These are phyloP conservation scores for Hymenoscyphus fraxineus DNA, from an alignment of 2,329 filamentous ascomycete genomes.

Conservation along the genomic window DNA sequence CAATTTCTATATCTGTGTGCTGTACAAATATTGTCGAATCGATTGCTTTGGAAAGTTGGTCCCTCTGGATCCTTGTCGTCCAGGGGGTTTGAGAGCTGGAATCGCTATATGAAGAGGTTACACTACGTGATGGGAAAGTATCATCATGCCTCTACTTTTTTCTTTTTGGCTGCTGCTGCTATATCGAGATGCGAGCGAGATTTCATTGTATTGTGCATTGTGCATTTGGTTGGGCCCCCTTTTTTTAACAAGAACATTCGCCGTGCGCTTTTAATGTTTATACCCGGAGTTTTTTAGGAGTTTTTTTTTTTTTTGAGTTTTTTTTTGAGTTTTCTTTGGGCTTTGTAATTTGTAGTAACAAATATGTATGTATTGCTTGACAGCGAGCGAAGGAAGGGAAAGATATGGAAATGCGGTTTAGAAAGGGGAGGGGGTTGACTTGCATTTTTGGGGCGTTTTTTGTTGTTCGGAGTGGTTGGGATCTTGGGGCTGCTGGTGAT, in stretches of 20 bases:
- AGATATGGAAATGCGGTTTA: not conserved
- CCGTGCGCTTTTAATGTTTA: not conserved
- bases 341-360: not conserved
- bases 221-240: no score
- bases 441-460: not conserved
- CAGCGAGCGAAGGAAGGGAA: no score
- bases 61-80: not conserved
- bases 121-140: not conserved
- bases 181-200: not conserved
- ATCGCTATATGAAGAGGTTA: not conserved
- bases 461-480: no score
- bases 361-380: not conserved
- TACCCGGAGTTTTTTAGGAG: conserved; percentile 3
- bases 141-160: not conserved
- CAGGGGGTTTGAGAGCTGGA: not conserved
- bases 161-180: not conserved
- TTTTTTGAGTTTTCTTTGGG: no score
- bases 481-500: no score
- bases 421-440: not conserved
- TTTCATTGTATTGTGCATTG: no score
- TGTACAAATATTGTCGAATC: not conserved
- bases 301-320: conserved; percentile 3
- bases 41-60: conserved; percentile 1
- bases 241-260: not conserved
- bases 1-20: not conserved